phyloP scores from a whole-genome alignment of 352 stramenopile species.

The Phytopythium montanum region DNA sequence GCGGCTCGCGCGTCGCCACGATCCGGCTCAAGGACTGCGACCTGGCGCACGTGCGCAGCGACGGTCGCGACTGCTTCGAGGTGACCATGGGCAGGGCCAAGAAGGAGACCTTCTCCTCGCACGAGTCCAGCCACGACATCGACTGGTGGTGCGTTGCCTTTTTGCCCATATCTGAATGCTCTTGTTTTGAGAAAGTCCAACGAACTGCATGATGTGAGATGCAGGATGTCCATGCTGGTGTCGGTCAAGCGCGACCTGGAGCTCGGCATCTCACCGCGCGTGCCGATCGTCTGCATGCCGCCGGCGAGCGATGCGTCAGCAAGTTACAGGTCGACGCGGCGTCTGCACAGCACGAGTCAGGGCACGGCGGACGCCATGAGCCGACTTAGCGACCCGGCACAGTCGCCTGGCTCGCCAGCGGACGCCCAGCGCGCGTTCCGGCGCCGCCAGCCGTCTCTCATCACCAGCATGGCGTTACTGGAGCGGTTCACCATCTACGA shows the following conservation, averaged over 20 bases:
- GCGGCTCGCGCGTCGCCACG: constrained; percentile 45
- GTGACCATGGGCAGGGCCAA: constrained; percentile 58
- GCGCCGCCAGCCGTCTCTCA: constrained; percentile 61
- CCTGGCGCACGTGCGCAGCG: constrained; percentile 77
- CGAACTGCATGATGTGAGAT: constrained; percentile 6
- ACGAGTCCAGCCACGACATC: constrained; percentile 81
- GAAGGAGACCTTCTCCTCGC: constrained; percentile 83
- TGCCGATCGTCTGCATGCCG: constrained; percentile 65
- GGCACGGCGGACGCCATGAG: constrained; percentile 3
- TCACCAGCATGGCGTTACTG: constrained; percentile 59
- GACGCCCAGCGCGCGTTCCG: constrained; percentile 17
- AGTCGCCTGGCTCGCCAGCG: background rate
- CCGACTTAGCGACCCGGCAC: constrained; percentile 1
- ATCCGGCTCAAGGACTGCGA: constrained; percentile 65
- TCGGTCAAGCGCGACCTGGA: constrained; percentile 75
- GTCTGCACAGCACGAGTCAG: constrained; percentile 11
- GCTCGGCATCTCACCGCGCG: constrained; percentile 47
- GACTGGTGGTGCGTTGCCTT: constrained; percentile 84
- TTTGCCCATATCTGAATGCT: too few species aligned
- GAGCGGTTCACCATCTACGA: constrained; percentile 87
- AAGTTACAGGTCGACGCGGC: constrained; percentile 14
- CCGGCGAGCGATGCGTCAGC: constrained; percentile 21
- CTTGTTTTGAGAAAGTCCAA: background rate
- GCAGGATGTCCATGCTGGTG: constrained; percentile 78
- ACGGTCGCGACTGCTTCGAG: constrained; percentile 81